phyloP scores from a whole-genome alignment of 805 yeast genomes.

The Wickerhamiella brachini region DNA sequence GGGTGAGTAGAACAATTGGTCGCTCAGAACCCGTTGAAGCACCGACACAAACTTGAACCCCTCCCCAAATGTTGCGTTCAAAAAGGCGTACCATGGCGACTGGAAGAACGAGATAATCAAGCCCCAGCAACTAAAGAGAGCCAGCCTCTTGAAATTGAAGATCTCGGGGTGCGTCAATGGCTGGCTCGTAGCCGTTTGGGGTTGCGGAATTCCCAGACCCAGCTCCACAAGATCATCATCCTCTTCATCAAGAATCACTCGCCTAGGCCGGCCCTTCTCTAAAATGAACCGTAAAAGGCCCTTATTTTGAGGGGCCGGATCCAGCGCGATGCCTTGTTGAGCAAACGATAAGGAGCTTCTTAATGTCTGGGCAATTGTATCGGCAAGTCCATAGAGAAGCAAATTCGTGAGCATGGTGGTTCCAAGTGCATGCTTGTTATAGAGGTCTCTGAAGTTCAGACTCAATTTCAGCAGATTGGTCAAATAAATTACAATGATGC shows the following conservation, averaged over 20 bases:
- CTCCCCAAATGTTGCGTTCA: conserved; percentile 62
- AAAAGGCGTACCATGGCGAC: conserved; percentile 75
- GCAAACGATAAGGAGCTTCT: conserved; percentile 25
- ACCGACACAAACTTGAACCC: conserved; percentile 67
- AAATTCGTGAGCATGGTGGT: conserved; percentile 73
- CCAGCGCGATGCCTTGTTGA: conserved; percentile 1
- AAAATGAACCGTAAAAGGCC: conserved; percentile 18
- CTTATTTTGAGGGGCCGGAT: conserved; percentile 1
- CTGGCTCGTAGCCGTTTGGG: conserved; percentile 2
- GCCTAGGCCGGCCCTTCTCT: conserved; percentile 22
- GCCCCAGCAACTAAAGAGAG: conserved; percentile 82
- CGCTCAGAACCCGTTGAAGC: conserved; percentile 74
- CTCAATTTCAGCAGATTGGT: conserved; percentile 21
- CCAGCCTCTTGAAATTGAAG: conserved; percentile 57
- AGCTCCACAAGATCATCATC: conserved; percentile 19
- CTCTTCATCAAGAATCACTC: conserved; percentile 23
- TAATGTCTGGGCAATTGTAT: conserved; percentile 72
- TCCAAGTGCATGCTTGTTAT: conserved; percentile 50
- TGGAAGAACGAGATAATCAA: conserved; percentile 68
- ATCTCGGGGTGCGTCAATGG: conserved; percentile 16
- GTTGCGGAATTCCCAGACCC: conserved; percentile 14
- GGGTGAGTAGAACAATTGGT: conserved; percentile 84
- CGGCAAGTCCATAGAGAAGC: conserved; percentile 80
- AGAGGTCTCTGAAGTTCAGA: conserved; percentile 25
- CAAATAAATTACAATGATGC: conserved; percentile 21